phyloP scores from a whole-genome alignment of 495 filamentous ascomycete species.

The Podospora fimiseda region DNA sequence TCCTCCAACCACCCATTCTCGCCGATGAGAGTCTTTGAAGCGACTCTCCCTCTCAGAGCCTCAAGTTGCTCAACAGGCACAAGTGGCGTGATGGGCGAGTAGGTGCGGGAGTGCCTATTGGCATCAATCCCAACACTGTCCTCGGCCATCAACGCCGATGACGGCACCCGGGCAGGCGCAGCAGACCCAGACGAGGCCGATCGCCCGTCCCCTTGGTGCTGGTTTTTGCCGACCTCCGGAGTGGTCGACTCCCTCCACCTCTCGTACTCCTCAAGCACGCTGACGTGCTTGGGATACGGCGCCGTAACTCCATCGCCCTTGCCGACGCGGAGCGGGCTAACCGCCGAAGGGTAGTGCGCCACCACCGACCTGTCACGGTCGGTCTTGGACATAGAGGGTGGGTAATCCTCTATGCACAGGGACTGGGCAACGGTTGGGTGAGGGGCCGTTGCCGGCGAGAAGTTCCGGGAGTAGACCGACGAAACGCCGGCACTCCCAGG shows the following conservation, averaged over 20 bases:
- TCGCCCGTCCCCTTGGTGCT: not conserved
- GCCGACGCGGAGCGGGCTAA: conserved; percentile 23
- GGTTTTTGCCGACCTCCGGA: not conserved
- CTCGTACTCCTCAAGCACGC: conserved; percentile 22
- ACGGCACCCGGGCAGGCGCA: conserved; percentile 1
- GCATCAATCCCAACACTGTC: too few species aligned
- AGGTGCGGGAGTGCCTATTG: conserved; percentile 1
- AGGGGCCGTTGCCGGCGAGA: not conserved
- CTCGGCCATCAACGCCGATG: not conserved
- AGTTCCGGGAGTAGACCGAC: conserved; percentile 24
- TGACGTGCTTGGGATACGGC: conserved; percentile 8
- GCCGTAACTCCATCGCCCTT: conserved; percentile 8
- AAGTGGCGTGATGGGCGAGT: conserved; percentile 17
- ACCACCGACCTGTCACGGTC: not conserved
- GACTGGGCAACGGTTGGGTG: not conserved
- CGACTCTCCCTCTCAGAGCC: conserved; percentile 9
- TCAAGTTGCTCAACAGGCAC: too few species aligned
- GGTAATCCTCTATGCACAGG: not conserved
- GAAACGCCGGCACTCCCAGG: conserved; percentile 2
- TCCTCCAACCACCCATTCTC: conserved; percentile 44
- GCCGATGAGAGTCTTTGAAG: conserved; percentile 38
- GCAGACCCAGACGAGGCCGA: not conserved
- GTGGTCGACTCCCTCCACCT: conserved; percentile 4
- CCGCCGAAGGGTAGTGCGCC: not conserved
- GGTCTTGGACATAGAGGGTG: not conserved